Evolutionary conservation across 176 grass and related monocot species (phyloP).

Genomic region (Zizania latifolia): DNA sequence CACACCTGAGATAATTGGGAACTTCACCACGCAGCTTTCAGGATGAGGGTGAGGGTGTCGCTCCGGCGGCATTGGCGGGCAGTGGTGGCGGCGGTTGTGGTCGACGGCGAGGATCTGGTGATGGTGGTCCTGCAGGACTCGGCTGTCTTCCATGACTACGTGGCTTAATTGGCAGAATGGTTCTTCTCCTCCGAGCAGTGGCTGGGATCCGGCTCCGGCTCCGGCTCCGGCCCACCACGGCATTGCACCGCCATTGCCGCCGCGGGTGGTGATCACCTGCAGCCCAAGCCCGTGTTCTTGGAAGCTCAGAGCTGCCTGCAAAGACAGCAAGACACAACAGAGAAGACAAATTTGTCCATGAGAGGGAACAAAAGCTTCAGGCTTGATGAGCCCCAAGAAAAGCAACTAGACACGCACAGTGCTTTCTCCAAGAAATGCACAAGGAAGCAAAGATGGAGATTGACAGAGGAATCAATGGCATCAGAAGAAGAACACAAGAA

Average conservation of each 20-base stretch:
- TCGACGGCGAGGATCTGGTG: not conserved
- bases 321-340: not conserved
- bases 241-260: not conserved
- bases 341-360: not conserved
- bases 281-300: constrained; percentile 12
- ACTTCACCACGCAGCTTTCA: not conserved
- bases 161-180: constrained; percentile 12
- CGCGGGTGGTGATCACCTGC: not conserved
- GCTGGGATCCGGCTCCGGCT: not conserved
- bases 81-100: not conserved
- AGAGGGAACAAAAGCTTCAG: not conserved
- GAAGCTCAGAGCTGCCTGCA: constrained; percentile 20
- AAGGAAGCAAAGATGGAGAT: not conserved
- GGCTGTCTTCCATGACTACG: not conserved
- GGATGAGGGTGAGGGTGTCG: not conserved
- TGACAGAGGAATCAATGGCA: not conserved
- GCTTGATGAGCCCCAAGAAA: too few species aligned
- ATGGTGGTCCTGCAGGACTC: not conserved
- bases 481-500: not conserved
- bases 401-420: too few species aligned
- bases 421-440: not conserved
- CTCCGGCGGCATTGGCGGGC: not conserved
- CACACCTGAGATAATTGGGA: constrained; percentile 14
- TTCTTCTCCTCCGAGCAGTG: constrained; percentile 8
- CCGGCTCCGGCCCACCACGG: constrained; percentile 28